Conservation (phyloP, 306 rosid genomes). For the Prosopis cineraria region DNA sequence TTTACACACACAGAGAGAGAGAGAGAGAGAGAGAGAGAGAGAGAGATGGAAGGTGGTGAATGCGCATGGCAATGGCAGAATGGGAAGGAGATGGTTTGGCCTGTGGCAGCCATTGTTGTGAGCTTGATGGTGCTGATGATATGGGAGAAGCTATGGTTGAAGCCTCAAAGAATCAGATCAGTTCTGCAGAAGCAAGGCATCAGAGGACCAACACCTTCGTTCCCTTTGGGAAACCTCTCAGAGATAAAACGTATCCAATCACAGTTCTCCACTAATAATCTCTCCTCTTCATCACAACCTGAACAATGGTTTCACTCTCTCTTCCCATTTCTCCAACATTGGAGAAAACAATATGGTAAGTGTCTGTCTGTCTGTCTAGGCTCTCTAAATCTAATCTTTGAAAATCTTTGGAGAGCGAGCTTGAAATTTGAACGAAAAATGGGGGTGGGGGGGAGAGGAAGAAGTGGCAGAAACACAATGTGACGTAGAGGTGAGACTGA, state of each 20-base stretch:
- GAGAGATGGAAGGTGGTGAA: too few relatives aligned
- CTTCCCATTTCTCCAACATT: conserved; percentile 35
- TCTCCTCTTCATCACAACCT: not conserved
- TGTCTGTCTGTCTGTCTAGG: not conserved
- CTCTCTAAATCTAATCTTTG: too few relatives aligned
- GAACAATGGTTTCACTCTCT: conserved; percentile 31
- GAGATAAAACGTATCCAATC: conserved; percentile 25
- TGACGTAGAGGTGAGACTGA: too few relatives aligned
- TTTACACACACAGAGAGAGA: too few relatives aligned
- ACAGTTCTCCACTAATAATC: not conserved
- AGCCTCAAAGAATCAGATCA: conserved; percentile 27
- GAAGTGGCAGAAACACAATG: too few relatives aligned
- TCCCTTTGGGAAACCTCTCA: conserved; percentile 30
- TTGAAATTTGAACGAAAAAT: too few relatives aligned
- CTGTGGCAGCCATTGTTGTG: not conserved
- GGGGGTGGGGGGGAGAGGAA: too few relatives aligned
- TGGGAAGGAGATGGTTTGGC: not conserved
- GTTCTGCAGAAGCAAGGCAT: conserved; percentile 36
- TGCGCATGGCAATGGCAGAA: too few relatives aligned
- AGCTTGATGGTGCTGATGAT: not conserved
- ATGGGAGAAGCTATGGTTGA: conserved; percentile 13
- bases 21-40: too few relatives aligned
- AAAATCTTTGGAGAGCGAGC: too few relatives aligned
- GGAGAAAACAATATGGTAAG: conserved; percentile 39
- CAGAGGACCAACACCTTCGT: conserved; percentile 38